Evolutionary conservation across 148 eudicot species (phyloP), one percentile per base, ranked within the genome.

Genomic region (Chenopodium album): DNA sequence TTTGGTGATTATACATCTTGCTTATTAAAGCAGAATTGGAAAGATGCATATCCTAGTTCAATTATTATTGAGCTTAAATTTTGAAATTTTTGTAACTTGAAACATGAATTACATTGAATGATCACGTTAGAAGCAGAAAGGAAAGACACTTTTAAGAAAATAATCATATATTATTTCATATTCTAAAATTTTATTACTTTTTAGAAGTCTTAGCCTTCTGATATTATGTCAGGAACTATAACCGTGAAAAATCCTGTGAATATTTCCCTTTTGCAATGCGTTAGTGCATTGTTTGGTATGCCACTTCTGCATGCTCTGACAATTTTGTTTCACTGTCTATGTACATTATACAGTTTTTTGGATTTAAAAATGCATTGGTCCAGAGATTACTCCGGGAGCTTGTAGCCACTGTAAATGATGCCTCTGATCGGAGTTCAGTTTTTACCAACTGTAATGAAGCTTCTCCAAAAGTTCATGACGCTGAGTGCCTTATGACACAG

Each of bases 311-410:
- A 41, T 77, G 31, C 9, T 65, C 4, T 77, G 76, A 23, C 75
- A 79, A 81, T 65, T 67, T 31, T 32, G 12, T 48, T 41, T 69
- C 65, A 69, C 52, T 47, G 19, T 78, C 79, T 78, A 44, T 81
- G 7, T 84, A 71, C 79, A 37, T 54, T 65, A 9, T 91, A 91
- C 93, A 96, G 99, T 89, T 96, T 83, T 96, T 94, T 74, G 99
- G 99, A 83, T 96, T 96, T 85, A 94, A 89, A 87, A 96, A 94
- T 84, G 85, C 90, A 71, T 84, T 92, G 76, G 98, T 96, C 78
- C 97, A 88, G 88, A 91, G 99, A 84, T 86, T 96, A 85, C 87
- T 96, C 26, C 84, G 99, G 85, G 99, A 92, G 87, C 86, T 96
- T 86, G 88, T 88, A 77, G 87, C 94, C 83, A 89, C 87, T 82